Evolutionary conservation across 768 basidiomycete species (phyloP), one percentile per base, ranked within the genome.

Genomic region (Lactarius vividus): DNA sequence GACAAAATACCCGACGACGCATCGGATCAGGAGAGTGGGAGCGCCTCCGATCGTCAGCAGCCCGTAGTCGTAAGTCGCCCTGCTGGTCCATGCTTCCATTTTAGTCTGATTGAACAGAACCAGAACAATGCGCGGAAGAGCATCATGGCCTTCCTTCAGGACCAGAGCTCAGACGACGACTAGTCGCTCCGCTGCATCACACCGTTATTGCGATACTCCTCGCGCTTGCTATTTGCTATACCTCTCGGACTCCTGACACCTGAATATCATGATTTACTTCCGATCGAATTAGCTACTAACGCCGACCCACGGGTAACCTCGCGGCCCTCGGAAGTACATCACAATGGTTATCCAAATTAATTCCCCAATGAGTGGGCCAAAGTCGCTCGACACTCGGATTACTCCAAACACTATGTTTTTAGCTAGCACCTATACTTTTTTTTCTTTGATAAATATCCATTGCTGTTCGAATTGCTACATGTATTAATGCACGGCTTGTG

Each of bases 91-190:
- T 11, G 28, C n/a, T 13, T 15, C 18, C 49, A n/a, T 53, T 18
- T 5, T 2, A 11, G 8, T 26, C 52, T 62, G 49, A 66, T 42
- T 26, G 46, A 26, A 49, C 10, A 10, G n/a, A 42, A 8, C 59
- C 31, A 82, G 81, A 73, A 70, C 64, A 84, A 77, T 54, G 84
- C 84, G 23, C 78, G 82, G 23, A 78, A 79, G 63, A 88, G 85
- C 65, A 90, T 92, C 59, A 83, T 83, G 79, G 88, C 86, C 6
- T 92, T 92, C 73, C 77, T 92, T 65, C 80, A 77, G 44, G 87
- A 89, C 70, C 88, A 91, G 71, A 90, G 88, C 70, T 63, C 61
- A 37, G 88, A 88, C 42, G 82, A 83, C 23, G 85, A 86, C n/a
- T 83, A 71, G 77, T 39, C 29, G 13, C 64, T n/a, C 10, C 20